Percentiles rank a stretch among this genome's conserved stretches.
Evolutionary conservation across 805 yeast genomes (phyloP).

Genomic region (Metahyphopichia silvanorum): DNA sequence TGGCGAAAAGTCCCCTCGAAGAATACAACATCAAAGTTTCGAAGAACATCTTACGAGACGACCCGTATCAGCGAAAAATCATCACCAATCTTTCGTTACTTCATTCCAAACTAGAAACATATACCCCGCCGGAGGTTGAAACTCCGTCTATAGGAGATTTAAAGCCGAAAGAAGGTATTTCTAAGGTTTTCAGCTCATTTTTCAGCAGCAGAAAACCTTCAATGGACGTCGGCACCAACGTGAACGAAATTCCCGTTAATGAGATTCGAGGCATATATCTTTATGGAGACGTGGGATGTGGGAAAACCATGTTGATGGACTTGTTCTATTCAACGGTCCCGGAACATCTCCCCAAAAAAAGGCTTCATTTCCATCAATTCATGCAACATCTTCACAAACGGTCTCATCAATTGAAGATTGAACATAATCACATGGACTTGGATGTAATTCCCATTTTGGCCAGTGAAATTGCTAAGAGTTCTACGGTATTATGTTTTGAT

Average conservation of each 20-base stretch:
- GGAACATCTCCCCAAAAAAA: slow-evolving; percentile 63
- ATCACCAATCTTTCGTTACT: slow-evolving; percentile 59
- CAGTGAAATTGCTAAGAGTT: slow-evolving; percentile 69
- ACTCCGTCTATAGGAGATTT: slow-evolving; percentile 51
- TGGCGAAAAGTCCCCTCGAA: slow-evolving; percentile 40
- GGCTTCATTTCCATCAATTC: slow-evolving; percentile 94
- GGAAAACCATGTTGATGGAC: slow-evolving; percentile 98
- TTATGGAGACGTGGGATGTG: slow-evolving; percentile 98
- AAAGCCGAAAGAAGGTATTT: slow-evolving; percentile 47
- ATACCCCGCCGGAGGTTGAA: slow-evolving; percentile 59
- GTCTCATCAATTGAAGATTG: slow-evolving; percentile 66
- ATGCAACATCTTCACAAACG: slow-evolving; percentile 93
- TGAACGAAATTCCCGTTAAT: slow-evolving; percentile 14
- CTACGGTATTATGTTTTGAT: slow-evolving; percentile 87
- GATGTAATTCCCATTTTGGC: slow-evolving; percentile 86
- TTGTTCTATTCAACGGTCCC: slow-evolving; percentile 87
- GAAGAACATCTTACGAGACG: slow-evolving; percentile 59
- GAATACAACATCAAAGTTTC: slow-evolving; percentile 49
- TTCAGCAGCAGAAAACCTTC: slow-evolving; percentile 3
- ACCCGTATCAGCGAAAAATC: slow-evolving; percentile 75
- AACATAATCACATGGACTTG: slow-evolving; percentile 47
- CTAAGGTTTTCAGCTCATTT: slow-evolving; percentile 28
- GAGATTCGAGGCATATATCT: slow-evolving; percentile 79
- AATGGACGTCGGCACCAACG: neutral
- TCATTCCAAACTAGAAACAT: slow-evolving; percentile 50